Conservation (phyloP, 768 basidiomycete genomes). For the Antrodiella citrinella region DNA sequence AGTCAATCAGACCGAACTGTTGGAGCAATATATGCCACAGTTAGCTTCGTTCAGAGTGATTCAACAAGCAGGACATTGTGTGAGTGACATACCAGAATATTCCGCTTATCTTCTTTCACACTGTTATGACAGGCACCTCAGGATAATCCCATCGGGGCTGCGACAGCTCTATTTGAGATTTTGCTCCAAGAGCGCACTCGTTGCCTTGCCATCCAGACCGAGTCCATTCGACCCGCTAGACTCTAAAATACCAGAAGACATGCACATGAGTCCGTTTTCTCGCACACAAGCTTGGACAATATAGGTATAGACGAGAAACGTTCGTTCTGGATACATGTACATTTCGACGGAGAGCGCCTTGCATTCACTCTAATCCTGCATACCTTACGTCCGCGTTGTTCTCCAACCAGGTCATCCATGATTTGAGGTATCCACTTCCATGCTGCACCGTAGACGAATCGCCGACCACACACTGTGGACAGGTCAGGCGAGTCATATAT, state of each 20-base stretch:
- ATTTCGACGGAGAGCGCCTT: too few species aligned
- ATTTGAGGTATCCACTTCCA: conserved; percentile 76
- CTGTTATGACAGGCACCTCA: not conserved
- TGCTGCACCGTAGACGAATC: conserved; percentile 88
- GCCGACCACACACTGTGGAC: conserved; percentile 77
- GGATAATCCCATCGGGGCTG: not conserved
- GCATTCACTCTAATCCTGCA: conserved; percentile 57
- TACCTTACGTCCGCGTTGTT: conserved; percentile 85
- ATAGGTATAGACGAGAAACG: too few species aligned
- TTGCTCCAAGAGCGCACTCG: not conserved
- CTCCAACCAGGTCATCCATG: conserved; percentile 90
- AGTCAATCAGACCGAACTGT: not conserved
- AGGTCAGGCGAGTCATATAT: not conserved
- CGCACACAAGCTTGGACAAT: too few species aligned
- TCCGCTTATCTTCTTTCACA: too few species aligned
- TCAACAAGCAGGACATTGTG: not conserved
- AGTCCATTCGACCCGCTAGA: not conserved
- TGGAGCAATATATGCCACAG: not conserved
- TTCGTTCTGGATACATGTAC: not conserved
- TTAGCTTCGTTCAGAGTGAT: not conserved
- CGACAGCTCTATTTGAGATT: not conserved
- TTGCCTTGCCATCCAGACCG: not conserved
- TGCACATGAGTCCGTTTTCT: not conserved
- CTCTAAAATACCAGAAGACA: not conserved
- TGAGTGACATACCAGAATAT: not conserved